phyloP scores from a whole-genome alignment of 2,329 filamentous ascomycete genomes.

The Dryadomyces sulphureus region DNA sequence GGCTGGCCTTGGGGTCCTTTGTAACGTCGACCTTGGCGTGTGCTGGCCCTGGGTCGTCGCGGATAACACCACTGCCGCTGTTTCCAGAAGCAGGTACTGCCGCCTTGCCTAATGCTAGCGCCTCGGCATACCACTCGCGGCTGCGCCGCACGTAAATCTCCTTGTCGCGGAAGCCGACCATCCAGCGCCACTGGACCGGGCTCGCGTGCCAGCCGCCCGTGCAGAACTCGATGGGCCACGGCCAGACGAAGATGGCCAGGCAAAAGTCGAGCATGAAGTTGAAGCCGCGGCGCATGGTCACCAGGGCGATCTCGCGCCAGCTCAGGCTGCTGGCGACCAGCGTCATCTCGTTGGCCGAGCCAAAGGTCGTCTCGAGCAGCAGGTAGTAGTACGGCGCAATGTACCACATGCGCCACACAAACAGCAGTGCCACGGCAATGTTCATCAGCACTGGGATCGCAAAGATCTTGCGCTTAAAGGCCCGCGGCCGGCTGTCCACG shows the following conservation, averaged over 20 bases:
- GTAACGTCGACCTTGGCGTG: conserved; percentile 37
- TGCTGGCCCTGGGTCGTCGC: background rate
- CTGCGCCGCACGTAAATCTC: conserved; percentile 75
- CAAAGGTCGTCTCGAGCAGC: conserved; percentile 49
- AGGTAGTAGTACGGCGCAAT: conserved; percentile 60
- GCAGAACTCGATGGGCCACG: conserved; percentile 62
- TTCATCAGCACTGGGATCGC: conserved; percentile 67
- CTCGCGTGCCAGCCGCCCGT: conserved; percentile 40
- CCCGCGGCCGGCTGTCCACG: conserved; percentile 54
- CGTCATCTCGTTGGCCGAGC: conserved; percentile 50
- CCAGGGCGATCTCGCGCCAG: conserved; percentile 39
- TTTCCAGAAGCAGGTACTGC: background rate
- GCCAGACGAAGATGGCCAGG: conserved; percentile 51
- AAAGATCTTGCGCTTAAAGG: conserved; percentile 74
- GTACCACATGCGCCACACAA: conserved; percentile 53
- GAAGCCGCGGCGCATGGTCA: conserved; percentile 43
- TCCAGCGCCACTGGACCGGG: conserved; percentile 59
- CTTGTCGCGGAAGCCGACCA: conserved; percentile 58
- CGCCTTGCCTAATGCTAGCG: background rate
- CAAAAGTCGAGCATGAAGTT: conserved; percentile 63
- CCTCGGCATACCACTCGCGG: conserved; percentile 46
- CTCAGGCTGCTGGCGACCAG: conserved; percentile 43
- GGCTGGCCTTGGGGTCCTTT: conserved; percentile 30
- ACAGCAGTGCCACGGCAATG: conserved; percentile 44
- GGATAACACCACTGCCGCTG: background rate